Evolutionary conservation across 805 yeast species (phyloP).

Genomic region (Wickerhamomyces alni): DNA sequence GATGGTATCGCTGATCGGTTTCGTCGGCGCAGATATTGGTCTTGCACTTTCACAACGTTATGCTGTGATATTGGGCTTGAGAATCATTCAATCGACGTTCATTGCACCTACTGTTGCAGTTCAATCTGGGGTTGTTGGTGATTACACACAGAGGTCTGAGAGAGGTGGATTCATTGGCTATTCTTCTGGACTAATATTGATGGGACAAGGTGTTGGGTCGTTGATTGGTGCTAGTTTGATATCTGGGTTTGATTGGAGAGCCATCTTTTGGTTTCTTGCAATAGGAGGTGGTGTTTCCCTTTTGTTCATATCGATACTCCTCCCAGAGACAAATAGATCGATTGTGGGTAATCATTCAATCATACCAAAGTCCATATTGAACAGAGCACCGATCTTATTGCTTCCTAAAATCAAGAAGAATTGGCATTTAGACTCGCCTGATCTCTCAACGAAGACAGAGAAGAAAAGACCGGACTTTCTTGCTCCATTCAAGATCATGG

Average conservation of each 20-base stretch:
- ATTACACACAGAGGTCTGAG: constrained; percentile 54
- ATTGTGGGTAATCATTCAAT: constrained; percentile 74
- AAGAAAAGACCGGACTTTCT: constrained; percentile 21
- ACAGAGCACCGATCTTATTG: constrained; percentile 39
- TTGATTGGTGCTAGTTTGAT: constrained; percentile 46
- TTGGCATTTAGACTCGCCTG: constrained; percentile 27
- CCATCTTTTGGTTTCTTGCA: constrained; percentile 71
- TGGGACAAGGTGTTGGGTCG: constrained; percentile 79
- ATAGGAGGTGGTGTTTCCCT: constrained; percentile 51
- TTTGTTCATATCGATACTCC: constrained; percentile 26
- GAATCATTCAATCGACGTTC: constrained; percentile 75
- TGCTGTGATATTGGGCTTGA: constrained; percentile 55
- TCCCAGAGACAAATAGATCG: constrained; percentile 74
- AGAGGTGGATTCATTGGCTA: constrained; percentile 71
- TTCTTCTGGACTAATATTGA: constrained; percentile 54
- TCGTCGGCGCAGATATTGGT: constrained; percentile 58
- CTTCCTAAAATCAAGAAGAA: constrained; percentile 5
- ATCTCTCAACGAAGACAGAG: constrained; percentile 23
- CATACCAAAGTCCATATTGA: constrained; percentile 36
- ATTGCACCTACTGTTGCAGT: constrained; percentile 73
- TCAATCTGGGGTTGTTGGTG: constrained; percentile 67
- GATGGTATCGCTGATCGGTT: constrained; percentile 46
- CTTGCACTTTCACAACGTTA: constrained; percentile 53
- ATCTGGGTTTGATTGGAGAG: constrained; percentile 59
- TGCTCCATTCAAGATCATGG: constrained; percentile 38